Evolutionary conservation across 768 basidiomycete genomes (phyloP).

Genomic region (Termitomyces sp.): DNA sequence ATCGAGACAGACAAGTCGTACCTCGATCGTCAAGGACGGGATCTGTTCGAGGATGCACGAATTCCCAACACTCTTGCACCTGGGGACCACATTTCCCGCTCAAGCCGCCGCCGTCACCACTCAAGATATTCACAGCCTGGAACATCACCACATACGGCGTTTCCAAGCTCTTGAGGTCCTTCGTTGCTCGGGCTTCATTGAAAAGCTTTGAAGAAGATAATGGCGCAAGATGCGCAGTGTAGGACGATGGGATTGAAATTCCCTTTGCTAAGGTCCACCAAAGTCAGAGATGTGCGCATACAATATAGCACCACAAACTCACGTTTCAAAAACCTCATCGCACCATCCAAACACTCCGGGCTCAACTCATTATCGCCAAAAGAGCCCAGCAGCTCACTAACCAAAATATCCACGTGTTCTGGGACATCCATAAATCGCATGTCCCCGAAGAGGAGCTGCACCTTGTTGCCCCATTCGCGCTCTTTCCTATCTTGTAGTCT

Average conservation of each 20-base stretch:
- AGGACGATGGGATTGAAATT: slow-evolving; percentile 94
- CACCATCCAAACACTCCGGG: slow-evolving; percentile 97
- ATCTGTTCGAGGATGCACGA: slow-evolving; percentile 88
- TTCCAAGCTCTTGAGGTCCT: slow-evolving; percentile 73
- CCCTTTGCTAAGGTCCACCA: slow-evolving; percentile 61
- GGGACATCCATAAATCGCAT: slow-evolving; percentile 86
- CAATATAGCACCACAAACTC: slow-evolving; percentile 21
- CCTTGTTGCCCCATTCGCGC: slow-evolving; percentile 78
- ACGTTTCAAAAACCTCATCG: slow-evolving; percentile 91
- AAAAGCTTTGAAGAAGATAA: slow-evolving; percentile 91
- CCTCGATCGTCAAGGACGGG: slow-evolving; percentile 71
- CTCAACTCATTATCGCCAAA: slow-evolving; percentile 99
- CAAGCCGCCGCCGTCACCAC: slow-evolving; percentile 62
- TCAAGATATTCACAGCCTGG: slow-evolving; percentile 86
- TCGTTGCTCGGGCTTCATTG: slow-evolving; percentile 70
- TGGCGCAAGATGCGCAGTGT: slow-evolving; percentile 92
- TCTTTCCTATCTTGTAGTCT: slow-evolving; percentile 84
- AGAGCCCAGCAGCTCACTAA: slow-evolving; percentile 93
- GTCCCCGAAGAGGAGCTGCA: slow-evolving; percentile 88
- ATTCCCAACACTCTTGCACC: slow-evolving; percentile 96
- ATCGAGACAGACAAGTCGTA: slow-evolving; percentile 19
- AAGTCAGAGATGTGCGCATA: not conserved
- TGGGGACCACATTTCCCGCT: slow-evolving; percentile 72
- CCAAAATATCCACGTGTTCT: slow-evolving; percentile 86
- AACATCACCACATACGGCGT: slow-evolving; percentile 99